Conservation (phyloP, 2,329 filamentous ascomycete genomes). For the Hymenoscyphus scutula region DNA sequence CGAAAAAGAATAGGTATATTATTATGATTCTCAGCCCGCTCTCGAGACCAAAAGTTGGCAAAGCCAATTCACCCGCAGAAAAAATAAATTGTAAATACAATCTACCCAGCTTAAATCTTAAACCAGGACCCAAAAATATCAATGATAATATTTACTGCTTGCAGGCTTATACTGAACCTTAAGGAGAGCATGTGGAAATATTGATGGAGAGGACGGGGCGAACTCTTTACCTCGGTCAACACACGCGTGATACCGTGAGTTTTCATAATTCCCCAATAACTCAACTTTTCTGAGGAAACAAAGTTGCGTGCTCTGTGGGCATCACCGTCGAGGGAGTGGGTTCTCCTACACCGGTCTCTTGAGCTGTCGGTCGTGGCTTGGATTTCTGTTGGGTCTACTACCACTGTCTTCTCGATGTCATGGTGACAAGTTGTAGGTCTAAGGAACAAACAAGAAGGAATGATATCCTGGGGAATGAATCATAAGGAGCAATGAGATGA, state of each 20-base stretch:
- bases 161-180: conserved; percentile 61
- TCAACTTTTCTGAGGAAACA: neutral
- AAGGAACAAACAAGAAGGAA: neutral
- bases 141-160: conserved; percentile 59
- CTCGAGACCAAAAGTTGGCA: neutral
- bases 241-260: neutral
- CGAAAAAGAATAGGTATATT: neutral
- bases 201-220: conserved; percentile 49
- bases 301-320: neutral
- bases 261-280: neutral
- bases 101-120: conserved; percentile 39
- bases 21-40: neutral
- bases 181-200: conserved; percentile 52
- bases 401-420: neutral
- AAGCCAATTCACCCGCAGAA: neutral
- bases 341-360: neutral
- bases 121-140: conserved; percentile 59
- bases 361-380: neutral
- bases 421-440: neutral
- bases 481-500: neutral
- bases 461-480: neutral
- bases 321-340: neutral
- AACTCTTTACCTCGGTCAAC: conserved; percentile 37
- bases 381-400: neutral
- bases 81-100: neutral